These are phyloP conservation scores for Backusella mclennaniae DNA, from an alignment of 192 early-diverging fungal genomes.

Conservation along the genomic window DNA sequence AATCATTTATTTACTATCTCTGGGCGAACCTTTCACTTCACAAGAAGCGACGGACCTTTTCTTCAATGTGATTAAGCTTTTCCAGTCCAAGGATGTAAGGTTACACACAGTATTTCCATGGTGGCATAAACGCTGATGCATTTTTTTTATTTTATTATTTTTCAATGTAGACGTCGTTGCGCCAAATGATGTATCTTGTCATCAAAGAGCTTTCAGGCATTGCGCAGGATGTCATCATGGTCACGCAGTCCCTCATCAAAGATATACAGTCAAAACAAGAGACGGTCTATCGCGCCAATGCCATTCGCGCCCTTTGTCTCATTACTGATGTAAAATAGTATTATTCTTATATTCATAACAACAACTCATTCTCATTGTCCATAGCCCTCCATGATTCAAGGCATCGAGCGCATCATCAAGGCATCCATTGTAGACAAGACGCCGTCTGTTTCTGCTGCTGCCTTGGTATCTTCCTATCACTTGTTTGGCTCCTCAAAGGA, in stretches of 20 bases:
- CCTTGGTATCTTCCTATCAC: slow-evolving; percentile 89
- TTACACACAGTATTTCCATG: not conserved
- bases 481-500: slow-evolving; percentile 84
- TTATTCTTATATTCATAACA: too few relatives aligned
- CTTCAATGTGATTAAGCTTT: slow-evolving; percentile 97
- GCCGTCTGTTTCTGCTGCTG: slow-evolving; percentile 83
- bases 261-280: slow-evolving; percentile 96
- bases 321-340: slow-evolving; percentile 80
- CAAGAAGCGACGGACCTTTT: slow-evolving; percentile 97
- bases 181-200: slow-evolving; percentile 96
- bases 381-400: slow-evolving; percentile 90
- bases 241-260: slow-evolving; percentile 91
- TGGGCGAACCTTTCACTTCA: slow-evolving; percentile 86
- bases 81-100: slow-evolving; percentile 90
- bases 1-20: slow-evolving; percentile 90
- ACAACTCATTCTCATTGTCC: not conserved
- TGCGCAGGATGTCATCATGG: slow-evolving; percentile 98
- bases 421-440: slow-evolving; percentile 96
- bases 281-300: slow-evolving; percentile 91
- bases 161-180: slow-evolving; percentile 70
- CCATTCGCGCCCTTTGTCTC: slow-evolving; percentile 92
- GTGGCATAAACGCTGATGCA: not conserved
- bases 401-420: slow-evolving; percentile 95
- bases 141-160: slow-evolving; percentile 8
- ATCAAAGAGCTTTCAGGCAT: slow-evolving; percentile 95